These are phyloP conservation scores for Aureoboletus auriporus DNA, from an alignment of 768 basidiomycete genomes.

Conservation along the genomic window DNA sequence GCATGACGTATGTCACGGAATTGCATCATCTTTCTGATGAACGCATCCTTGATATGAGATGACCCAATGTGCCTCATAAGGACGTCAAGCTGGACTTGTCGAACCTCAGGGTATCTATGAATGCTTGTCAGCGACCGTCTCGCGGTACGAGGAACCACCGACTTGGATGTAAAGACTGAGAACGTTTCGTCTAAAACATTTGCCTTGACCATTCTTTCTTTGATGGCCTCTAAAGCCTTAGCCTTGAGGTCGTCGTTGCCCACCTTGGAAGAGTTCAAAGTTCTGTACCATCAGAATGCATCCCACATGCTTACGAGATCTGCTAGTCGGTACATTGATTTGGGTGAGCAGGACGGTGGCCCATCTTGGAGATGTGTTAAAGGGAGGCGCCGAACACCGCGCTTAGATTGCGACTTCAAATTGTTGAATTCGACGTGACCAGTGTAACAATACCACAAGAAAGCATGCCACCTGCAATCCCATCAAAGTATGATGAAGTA, in stretches of 20 bases:
- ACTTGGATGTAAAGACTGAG: too few species aligned
- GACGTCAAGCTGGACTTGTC: not conserved
- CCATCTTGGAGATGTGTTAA: not conserved
- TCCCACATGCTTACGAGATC: constrained; percentile 19
- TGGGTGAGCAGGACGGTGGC: constrained; percentile 27
- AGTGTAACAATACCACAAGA: constrained; percentile 18
- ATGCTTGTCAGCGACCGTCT: not conserved
- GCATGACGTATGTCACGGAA: constrained; percentile 1
- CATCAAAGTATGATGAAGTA: not conserved
- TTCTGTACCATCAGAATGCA: not conserved
- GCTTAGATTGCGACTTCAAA: constrained; percentile 9
- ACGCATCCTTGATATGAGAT: not conserved
- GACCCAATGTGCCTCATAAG: constrained; percentile 1
- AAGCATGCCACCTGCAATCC: constrained; percentile 11
- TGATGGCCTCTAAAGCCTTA: constrained; percentile 16
- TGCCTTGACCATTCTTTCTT: constrained; percentile 5
- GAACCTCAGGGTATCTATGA: constrained; percentile 8
- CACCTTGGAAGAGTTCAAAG: constrained; percentile 4
- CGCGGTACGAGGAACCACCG: not conserved
- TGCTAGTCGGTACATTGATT: constrained; percentile 35
- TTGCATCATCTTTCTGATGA: not conserved
- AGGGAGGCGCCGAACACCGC: not conserved
- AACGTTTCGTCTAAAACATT: constrained; percentile 25
- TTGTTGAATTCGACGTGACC: constrained; percentile 9
- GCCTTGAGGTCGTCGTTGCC: constrained; percentile 14